Evolutionary conservation across 495 filamentous ascomycete genomes (phyloP), one percentile per base, ranked within the genome.

Genomic region (Aspergillus nanangensis): DNA sequence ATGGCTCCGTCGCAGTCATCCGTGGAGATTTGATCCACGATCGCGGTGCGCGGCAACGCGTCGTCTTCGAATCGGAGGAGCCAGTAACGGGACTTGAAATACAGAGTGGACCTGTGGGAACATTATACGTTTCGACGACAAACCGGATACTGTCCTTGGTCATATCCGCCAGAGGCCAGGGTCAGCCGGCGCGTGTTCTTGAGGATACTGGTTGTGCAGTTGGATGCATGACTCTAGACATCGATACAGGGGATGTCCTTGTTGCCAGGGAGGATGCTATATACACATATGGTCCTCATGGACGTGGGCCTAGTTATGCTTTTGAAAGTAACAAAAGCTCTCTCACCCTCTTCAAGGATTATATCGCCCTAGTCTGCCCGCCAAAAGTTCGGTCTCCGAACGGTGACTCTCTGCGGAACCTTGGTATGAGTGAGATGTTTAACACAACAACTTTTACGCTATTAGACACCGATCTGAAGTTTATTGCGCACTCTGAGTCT

Each of bases 41-140:
- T 62, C 81, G 90, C 48, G 93, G 93, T n/a, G 87, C 93, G 27
- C 91, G 90, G 60, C 93, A 98, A 62, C 81, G 94, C 18, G 92
- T 92, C 21, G 90, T 98, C 21, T 94, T 95, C 66, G 93, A 96
- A 57, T 95, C 91, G 2, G 90, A 97, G 53, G 93, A 98, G 55
- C 93, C 93, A 0, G 84, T 98, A 29, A 98, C 93, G 0, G 93
- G 90, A 4, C 83, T 96, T 17, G 86, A 88, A 44, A 59, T 58
- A 5, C 69, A 71, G 31, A 57, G 39, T 19, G 67, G 67, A 0
- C 38, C 52, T 1, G 80, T 94, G 50, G 91, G 83, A 1, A 88
- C 87, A 0, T 77, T 98, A 0, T 98, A 94, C 61, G 85, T 97
- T 40, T 83, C 93, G 5, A 98, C 93, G 0, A 96, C 91, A 9